Conservation (phyloP, 345 rosid genomes). For the Citrus unshiu region DNA sequence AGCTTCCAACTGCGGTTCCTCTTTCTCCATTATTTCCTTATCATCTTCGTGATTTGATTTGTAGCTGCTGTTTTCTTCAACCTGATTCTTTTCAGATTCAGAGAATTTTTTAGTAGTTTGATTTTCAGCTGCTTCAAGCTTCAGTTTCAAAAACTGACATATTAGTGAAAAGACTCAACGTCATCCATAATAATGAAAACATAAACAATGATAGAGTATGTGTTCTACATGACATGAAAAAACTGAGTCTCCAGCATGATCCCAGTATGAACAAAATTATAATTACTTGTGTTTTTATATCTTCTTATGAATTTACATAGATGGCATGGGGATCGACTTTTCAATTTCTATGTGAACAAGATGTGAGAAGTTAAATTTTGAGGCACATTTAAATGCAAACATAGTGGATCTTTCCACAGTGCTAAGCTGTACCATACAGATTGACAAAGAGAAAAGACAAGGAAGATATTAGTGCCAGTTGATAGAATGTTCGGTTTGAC, state of each 20-base stretch:
- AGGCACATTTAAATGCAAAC: background rate
- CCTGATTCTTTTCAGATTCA: slow-evolving; percentile 6
- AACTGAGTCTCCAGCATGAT: background rate
- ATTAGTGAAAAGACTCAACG: slow-evolving; percentile 12
- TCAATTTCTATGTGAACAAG: background rate
- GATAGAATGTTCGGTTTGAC: background rate
- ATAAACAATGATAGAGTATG: no score
- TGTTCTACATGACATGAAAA: background rate
- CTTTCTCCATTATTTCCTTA: slow-evolving; percentile 20
- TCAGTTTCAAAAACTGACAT: slow-evolving; percentile 20
- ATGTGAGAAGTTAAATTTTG: background rate
- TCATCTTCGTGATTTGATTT: slow-evolving; percentile 14
- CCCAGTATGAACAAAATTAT: background rate
- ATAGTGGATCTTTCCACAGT: background rate
- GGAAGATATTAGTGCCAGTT: background rate
- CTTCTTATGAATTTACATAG: background rate
- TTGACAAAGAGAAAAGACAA: background rate
- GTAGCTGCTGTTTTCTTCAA: slow-evolving; percentile 10
- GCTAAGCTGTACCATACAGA: background rate
- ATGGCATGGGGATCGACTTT: background rate
- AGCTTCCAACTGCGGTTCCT: slow-evolving; percentile 11
- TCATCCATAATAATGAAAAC: background rate
- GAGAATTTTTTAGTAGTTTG: slow-evolving; percentile 8
- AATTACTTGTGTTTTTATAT: background rate
- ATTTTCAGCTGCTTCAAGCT: slow-evolving; percentile 20